Percentiles rank a stretch among this genome's conserved stretches.
Evolutionary conservation across 1,284 basidiomycete genomes (phyloP).

Genomic region (Marasmius oreades): DNA sequence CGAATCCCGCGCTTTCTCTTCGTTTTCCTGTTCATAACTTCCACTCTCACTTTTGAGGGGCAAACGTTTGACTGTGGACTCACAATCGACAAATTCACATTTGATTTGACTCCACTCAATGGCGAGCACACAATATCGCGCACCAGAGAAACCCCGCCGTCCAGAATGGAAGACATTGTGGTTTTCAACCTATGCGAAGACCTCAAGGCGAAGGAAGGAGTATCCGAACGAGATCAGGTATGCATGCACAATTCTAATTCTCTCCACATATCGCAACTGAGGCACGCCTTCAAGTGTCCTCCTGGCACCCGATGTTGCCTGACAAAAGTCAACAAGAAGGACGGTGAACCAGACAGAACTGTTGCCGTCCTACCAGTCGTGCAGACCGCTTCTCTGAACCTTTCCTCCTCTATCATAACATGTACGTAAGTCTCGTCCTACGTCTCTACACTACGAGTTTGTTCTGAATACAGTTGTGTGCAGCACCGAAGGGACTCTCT

Average conservation of each 20-base stretch:
- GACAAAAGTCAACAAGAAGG: constrained; percentile 61
- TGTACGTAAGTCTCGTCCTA: constrained; percentile 38
- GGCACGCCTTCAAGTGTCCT: constrained; percentile 51
- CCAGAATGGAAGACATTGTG: constrained; percentile 42
- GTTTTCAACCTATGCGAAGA: constrained; percentile 62
- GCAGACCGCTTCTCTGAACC: constrained; percentile 38
- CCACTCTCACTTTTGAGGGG: constrained; percentile 35
- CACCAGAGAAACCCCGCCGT: constrained; percentile 47
- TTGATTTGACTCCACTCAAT: constrained; percentile 54
- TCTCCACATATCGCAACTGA: constrained; percentile 2
- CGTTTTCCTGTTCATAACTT: constrained; percentile 29
- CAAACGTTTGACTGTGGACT: constrained; percentile 52
- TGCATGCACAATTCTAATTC: constrained; percentile 19
- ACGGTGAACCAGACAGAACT: constrained; percentile 48
- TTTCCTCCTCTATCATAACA: constrained; percentile 36
- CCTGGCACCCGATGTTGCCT: constrained; percentile 68
- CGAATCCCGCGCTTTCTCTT: constrained; percentile 17
- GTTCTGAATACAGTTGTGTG: constrained; percentile 7
- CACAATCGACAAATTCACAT: constrained; percentile 42
- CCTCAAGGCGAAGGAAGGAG: constrained; percentile 41
- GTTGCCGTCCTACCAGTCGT: constrained; percentile 66
- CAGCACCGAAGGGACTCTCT: constrained; percentile 53
- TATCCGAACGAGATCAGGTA: constrained; percentile 67
- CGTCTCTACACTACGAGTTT: constrained; percentile 10
- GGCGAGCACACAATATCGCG: constrained; percentile 45